phyloP scores from a whole-genome alignment of 2,329 filamentous ascomycete genomes.

The Neonectria punicea region DNA sequence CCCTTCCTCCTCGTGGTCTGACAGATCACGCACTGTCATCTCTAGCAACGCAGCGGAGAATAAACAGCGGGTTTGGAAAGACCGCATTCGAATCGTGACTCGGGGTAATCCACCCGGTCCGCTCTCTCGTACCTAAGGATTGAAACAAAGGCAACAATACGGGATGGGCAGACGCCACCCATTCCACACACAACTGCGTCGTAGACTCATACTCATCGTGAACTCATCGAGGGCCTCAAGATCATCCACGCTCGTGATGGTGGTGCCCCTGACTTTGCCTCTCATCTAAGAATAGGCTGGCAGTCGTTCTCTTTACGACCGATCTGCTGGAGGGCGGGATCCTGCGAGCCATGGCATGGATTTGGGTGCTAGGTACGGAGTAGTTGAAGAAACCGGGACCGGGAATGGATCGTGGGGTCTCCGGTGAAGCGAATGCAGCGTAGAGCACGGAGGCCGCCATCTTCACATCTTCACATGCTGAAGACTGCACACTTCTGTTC shows the following conservation, averaged over 20 bases:
- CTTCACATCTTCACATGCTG: slow-evolving; percentile 12
- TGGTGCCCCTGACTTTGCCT: slow-evolving; percentile 45
- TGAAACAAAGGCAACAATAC: neutral
- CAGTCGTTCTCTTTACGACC: slow-evolving; percentile 6
- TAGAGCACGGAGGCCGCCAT: slow-evolving; percentile 23
- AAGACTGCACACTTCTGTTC: slow-evolving; percentile 1
- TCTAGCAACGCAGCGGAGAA: slow-evolving; percentile 8
- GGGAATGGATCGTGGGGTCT: slow-evolving; percentile 10
- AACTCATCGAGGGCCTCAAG: slow-evolving; percentile 7
- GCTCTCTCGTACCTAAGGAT: slow-evolving; percentile 37
- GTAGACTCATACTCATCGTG: slow-evolving; percentile 23
- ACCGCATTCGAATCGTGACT: slow-evolving; percentile 27
- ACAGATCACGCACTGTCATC: slow-evolving; percentile 2
- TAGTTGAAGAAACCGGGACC: neutral
- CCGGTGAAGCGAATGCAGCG: neutral
- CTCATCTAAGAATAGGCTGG: slow-evolving; percentile 44
- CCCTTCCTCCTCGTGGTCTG: neutral
- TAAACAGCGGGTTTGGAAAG: neutral
- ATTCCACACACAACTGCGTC: slow-evolving; percentile 20
- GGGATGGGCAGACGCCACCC: slow-evolving; percentile 9
- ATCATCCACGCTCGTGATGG: slow-evolving; percentile 26
- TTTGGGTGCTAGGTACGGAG: neutral
- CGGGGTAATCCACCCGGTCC: slow-evolving; percentile 40
- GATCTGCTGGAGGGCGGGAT: slow-evolving; percentile 9
- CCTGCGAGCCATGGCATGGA: slow-evolving; percentile 27